Evolutionary conservation across 495 filamentous ascomycete species (phyloP).

Genomic region (Ramalina intermedia): DNA sequence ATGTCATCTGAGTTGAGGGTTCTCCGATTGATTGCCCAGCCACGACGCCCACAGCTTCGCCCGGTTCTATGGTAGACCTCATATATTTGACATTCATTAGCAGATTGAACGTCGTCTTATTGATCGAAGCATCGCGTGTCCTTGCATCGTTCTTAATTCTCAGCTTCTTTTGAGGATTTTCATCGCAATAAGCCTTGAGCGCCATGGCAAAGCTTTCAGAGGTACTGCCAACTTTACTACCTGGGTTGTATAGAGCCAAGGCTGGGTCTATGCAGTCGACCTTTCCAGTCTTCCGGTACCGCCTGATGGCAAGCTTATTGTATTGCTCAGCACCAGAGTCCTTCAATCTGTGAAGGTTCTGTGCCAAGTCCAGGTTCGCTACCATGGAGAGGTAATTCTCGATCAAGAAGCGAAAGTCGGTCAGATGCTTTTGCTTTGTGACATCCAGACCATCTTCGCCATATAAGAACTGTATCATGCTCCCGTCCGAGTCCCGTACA

Average conservation of each 20-base stretch:
- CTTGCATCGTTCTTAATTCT: slow-evolving; percentile 53
- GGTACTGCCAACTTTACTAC: slow-evolving; percentile 64
- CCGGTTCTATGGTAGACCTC: slow-evolving; percentile 83
- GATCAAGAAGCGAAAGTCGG: slow-evolving; percentile 78
- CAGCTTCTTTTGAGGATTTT: slow-evolving; percentile 60
- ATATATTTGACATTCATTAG: slow-evolving; percentile 85
- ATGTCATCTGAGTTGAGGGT: slow-evolving; percentile 98
- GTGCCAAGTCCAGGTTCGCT: slow-evolving; percentile 34
- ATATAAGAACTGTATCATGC: slow-evolving; percentile 87
- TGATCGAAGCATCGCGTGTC: slow-evolving; percentile 34
- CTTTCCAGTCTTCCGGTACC: slow-evolving; percentile 52
- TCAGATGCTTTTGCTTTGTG: slow-evolving; percentile 83
- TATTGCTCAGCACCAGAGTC: slow-evolving; percentile 37
- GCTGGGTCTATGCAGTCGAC: slow-evolving; percentile 63
- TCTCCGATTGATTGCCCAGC: slow-evolving; percentile 94
- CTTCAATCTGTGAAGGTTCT: slow-evolving; percentile 32
- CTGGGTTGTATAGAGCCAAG: slow-evolving; percentile 56
- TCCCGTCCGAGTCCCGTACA: slow-evolving; percentile 85
- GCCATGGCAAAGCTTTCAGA: slow-evolving; percentile 70
- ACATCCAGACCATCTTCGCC: slow-evolving; percentile 94
- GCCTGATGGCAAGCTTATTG: slow-evolving; percentile 70
- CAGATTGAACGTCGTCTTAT: slow-evolving; percentile 65
- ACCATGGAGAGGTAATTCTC: slow-evolving; percentile 53
- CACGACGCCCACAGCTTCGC: slow-evolving; percentile 95
- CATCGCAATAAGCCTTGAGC: slow-evolving; percentile 57